A percentile compares a stretch with the other conserved stretches of the same genome.
Conservation (phyloP, 169 alveolate genomes). For the Plasmodium inui region DNA sequence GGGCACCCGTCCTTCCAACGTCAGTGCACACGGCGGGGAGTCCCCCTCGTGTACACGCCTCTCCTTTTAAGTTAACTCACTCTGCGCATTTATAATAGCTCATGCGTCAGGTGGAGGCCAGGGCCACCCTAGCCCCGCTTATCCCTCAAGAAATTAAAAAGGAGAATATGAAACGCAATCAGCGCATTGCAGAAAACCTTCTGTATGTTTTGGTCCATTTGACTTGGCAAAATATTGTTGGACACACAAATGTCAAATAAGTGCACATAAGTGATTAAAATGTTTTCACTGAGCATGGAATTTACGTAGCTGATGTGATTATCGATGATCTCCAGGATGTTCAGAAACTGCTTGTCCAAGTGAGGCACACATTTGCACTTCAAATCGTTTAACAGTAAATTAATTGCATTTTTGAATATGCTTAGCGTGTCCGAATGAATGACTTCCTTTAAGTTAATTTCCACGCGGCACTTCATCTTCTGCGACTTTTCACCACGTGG, state of each 20-base stretch:
- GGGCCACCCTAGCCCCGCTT: neutral
- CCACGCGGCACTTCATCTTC: conserved; percentile 11
- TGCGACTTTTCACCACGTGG: neutral
- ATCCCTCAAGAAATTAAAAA: conserved; percentile 19
- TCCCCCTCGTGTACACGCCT: neutral
- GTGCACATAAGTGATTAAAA: conserved; percentile 58
- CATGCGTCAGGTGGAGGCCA: neutral
- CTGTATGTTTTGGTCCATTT: conserved; percentile 56
- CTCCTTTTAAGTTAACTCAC: neutral
- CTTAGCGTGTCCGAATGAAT: conserved; percentile 36
- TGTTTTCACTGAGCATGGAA: conserved; percentile 36
- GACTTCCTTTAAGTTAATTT: conserved; percentile 32
- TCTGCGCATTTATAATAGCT: neutral
- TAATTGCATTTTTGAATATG: conserved; percentile 66
- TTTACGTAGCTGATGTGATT: conserved; percentile 61
- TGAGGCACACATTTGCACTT: conserved; percentile 63
- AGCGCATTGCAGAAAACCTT: conserved; percentile 63
- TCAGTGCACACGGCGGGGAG: neutral
- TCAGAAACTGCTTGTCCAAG: conserved; percentile 46
- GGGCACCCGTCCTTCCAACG: neutral
- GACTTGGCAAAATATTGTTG: conserved; percentile 69
- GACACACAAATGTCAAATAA: conserved; percentile 62
- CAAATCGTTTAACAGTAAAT: conserved; percentile 43
- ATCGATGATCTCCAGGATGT: conserved; percentile 44
- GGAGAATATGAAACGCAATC: conserved; percentile 50